A percentile compares a stretch with the other conserved stretches of the same genome.
These are phyloP conservation scores for Trypanosomatidae sp. DNA, from an alignment of 208 protist species.

Conservation along the genomic window DNA sequence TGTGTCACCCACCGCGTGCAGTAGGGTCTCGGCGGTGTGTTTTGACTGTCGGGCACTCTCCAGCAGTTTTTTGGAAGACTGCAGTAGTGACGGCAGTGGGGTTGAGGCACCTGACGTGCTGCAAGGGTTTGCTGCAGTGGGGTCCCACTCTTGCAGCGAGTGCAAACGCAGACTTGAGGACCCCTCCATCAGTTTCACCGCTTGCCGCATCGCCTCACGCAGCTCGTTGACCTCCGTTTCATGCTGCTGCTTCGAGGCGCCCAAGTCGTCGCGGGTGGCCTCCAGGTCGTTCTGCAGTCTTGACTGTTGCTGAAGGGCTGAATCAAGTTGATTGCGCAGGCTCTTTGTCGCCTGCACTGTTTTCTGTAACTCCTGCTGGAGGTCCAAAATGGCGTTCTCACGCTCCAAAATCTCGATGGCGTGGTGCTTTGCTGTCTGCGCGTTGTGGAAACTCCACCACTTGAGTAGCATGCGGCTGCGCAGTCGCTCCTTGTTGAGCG, in stretches of 20 bases:
- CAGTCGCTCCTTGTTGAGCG: slow-evolving; percentile 39
- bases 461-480: slow-evolving; percentile 22
- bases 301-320: slow-evolving; percentile 4
- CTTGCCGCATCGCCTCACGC: slow-evolving; percentile 16
- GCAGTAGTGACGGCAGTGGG: background rate
- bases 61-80: background rate
- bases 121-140: background rate
- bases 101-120: background rate
- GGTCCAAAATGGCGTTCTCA: slow-evolving; percentile 7
- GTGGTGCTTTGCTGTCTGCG: slow-evolving; percentile 3
- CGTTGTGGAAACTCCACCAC: slow-evolving; percentile 28
- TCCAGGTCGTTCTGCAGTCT: slow-evolving; percentile 13
- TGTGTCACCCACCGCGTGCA: slow-evolving; percentile 1
- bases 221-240: slow-evolving; percentile 17
- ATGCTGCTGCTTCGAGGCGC: slow-evolving; percentile 5
- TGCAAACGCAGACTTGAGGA: background rate
- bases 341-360: slow-evolving; percentile 6
- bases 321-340: slow-evolving; percentile 13
- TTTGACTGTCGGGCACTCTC: slow-evolving; percentile 1
- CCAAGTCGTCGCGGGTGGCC: slow-evolving; percentile 4
- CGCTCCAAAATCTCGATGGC: slow-evolving; percentile 10
- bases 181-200: slow-evolving; percentile 15
- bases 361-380: slow-evolving; percentile 10
- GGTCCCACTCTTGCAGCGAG: slow-evolving; percentile 10
- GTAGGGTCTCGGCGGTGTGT: slow-evolving; percentile 9